Conservation (phyloP, 495 filamentous ascomycete species). For the Aspergillus sclerotioniger region DNA sequence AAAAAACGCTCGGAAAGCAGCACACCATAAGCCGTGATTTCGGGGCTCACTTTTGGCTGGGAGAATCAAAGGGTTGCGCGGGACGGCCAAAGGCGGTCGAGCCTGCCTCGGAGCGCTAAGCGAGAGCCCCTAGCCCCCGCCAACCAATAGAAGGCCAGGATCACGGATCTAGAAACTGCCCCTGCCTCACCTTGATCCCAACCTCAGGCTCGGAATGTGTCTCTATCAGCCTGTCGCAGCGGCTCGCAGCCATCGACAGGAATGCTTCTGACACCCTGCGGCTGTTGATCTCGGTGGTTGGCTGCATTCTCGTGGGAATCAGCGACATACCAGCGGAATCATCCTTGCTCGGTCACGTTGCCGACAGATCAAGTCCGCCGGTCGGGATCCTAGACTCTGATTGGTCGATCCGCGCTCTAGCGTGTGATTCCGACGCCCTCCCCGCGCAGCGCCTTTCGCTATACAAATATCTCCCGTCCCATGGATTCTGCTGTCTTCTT, state of each 20-base stretch:
- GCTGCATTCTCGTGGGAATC: slow-evolving; percentile 28
- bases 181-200: slow-evolving; percentile 38
- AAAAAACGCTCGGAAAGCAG: slow-evolving; percentile 37
- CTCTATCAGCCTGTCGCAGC: slow-evolving; percentile 18
- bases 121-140: slow-evolving; percentile 27
- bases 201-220: slow-evolving; percentile 22
- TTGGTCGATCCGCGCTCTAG: slow-evolving; percentile 40
- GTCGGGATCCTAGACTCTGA: slow-evolving; percentile 34
- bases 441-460: slow-evolving; percentile 28
- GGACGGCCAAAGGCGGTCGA: slow-evolving; percentile 17
- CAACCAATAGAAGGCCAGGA: slow-evolving; percentile 43
- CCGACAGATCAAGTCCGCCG: slow-evolving; percentile 32
- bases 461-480: slow-evolving; percentile 51
- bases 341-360: slow-evolving; percentile 28
- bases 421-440: slow-evolving; percentile 41
- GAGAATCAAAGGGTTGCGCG: slow-evolving; percentile 27
- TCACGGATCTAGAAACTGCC: slow-evolving; percentile 39
- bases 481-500: slow-evolving; percentile 26
- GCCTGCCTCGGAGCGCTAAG: slow-evolving; percentile 29
- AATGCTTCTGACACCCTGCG: slow-evolving; percentile 20
- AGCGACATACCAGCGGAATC: slow-evolving; percentile 22
- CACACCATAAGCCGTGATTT: slow-evolving; percentile 39
- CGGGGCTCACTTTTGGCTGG: slow-evolving; percentile 30
- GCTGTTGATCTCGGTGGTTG: slow-evolving; percentile 26
- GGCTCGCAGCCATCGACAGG: slow-evolving; percentile 7